Evolutionary conservation across 2,329 filamentous ascomycete species (phyloP), one percentile per base, ranked within the genome.

Genomic region (Ascochyta clinopodiicola): DNA sequence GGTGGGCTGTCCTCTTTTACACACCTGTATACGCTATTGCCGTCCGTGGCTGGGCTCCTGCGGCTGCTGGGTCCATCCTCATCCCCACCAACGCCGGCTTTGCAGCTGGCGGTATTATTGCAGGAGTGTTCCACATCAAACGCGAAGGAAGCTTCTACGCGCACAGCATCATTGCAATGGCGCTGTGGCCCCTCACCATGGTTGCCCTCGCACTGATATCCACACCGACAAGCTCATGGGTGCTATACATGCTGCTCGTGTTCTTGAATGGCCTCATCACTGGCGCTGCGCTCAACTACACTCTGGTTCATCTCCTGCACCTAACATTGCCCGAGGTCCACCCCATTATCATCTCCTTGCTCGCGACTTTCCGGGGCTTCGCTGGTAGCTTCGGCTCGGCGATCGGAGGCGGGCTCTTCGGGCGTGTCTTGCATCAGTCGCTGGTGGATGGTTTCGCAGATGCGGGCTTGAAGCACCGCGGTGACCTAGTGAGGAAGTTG

Each of bases 11-110:
- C 2, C 80, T 96, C 7, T 95, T 92, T 78, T 96, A 92, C 75
- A 84, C 88, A 0, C 91, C 92, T 0, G 86, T 92, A 38, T 93
- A 91, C 66, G 88, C 90, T 31, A 86, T 95, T 53, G 89, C 90
- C 3, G 88, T 95, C 1, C 85, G 88, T 2, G 85, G 85, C 51
- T 89, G 89, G 78, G 77, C 82, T 0, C 88, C 90, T 0, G 88
- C 89, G 1, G 79, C 85, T 1, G 88, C 90, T 2, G 92, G 91
- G 3, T 83, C 88, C 4, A 88, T 94, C 32, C 82, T 96, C 6
- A 85, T 96, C 42, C 91, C 92, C 0, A 95, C 91, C 0, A 96
- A 96, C 73, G 71, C 86, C 6, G 92, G 91, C 1, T 96, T 96
- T 67, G 91, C 87, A 0, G 64, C 84, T 2, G 92, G 91, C 22